These are phyloP conservation scores for Selaginella moellendorffii DNA, from an alignment of 75 land plant genomes.

Conservation along the genomic window DNA sequence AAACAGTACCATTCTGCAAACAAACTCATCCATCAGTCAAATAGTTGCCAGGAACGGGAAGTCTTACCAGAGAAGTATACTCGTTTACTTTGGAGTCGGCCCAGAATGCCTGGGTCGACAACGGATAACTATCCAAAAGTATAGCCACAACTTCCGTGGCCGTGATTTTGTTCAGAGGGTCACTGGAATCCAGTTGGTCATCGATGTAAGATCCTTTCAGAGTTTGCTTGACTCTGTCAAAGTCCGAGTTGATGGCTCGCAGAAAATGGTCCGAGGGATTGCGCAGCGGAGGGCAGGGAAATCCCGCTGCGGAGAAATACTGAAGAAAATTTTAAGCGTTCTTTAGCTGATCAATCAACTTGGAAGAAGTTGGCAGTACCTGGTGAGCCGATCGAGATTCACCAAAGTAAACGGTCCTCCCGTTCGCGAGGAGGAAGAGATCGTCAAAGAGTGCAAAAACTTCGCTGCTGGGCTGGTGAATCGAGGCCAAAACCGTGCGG, in stretches of 20 bases:
- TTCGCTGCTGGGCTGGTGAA: slow-evolving; percentile 10
- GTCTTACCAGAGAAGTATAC: not conserved
- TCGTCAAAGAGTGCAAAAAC: slow-evolving; percentile 8
- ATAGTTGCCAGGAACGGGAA: not conserved
- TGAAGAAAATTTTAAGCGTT: not conserved
- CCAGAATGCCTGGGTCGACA: not conserved
- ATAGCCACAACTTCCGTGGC: not conserved
- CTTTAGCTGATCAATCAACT: too few species aligned
- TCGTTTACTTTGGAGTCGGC: slow-evolving; percentile 1
- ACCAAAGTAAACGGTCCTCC: slow-evolving; percentile 9
- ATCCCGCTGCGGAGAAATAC: slow-evolving; percentile 8
- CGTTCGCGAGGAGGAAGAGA: slow-evolving; percentile 5
- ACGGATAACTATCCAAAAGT: not conserved
- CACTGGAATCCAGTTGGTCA: not conserved
- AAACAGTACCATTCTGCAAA: slow-evolving; percentile 13
- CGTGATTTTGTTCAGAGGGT: not conserved
- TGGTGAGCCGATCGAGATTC: slow-evolving; percentile 8
- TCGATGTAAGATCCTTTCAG: not conserved
- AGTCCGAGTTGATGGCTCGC: slow-evolving; percentile 3
- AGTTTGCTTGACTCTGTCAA: slow-evolving; percentile 2
- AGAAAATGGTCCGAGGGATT: slow-evolving; percentile 9
- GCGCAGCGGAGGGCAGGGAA: slow-evolving; percentile 1
- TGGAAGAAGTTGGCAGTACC: too few species aligned
- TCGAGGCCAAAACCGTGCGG: not conserved
- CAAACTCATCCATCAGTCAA: slow-evolving; percentile 26